phyloP scores from a whole-genome alignment of 78 protist species.

The Dictyostelium brefeldianum region DNA sequence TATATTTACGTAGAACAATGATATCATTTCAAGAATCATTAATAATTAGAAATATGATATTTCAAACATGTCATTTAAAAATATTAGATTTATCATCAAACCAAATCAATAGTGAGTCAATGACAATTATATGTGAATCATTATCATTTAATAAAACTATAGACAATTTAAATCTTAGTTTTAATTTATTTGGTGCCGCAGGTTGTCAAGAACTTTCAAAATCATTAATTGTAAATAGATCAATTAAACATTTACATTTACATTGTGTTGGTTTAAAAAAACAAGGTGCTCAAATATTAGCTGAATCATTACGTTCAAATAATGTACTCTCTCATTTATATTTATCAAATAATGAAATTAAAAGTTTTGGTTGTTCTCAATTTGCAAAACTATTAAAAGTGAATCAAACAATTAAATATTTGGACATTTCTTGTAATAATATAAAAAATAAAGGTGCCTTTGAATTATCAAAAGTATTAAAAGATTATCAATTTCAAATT shows the following conservation, averaged over 20 bases:
- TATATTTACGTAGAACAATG: conserved; percentile 46
- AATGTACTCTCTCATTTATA: not conserved
- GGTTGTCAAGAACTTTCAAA: conserved; percentile 12
- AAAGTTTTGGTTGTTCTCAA: not conserved
- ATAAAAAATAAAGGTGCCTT: conserved; percentile 53
- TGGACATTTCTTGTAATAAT: conserved; percentile 48
- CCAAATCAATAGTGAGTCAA: conserved; percentile 11
- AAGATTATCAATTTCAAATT: not conserved
- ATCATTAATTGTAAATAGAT: not conserved
- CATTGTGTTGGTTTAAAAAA: conserved; percentile 74
- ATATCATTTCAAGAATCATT: conserved; percentile 38
- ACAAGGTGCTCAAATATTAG: conserved; percentile 26
- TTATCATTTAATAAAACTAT: conserved; percentile 32
- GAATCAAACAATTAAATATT: conserved; percentile 1
- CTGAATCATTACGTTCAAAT: conserved; percentile 9
- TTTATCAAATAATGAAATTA: conserved; percentile 52
- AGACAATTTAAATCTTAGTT: conserved; percentile 9
- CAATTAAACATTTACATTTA: not conserved
- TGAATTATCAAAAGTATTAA: not conserved
- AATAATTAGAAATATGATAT: conserved; percentile 31
- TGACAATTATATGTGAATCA: conserved; percentile 31
- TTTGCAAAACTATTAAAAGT: conserved; percentile 8
- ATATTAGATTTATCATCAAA: conserved; percentile 50
- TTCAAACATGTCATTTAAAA: not conserved
- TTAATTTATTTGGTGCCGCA: conserved; percentile 36